These are phyloP conservation scores for Pulveroboletus sp. DNA, from an alignment of 768 basidiomycete species.

Conservation along the genomic window DNA sequence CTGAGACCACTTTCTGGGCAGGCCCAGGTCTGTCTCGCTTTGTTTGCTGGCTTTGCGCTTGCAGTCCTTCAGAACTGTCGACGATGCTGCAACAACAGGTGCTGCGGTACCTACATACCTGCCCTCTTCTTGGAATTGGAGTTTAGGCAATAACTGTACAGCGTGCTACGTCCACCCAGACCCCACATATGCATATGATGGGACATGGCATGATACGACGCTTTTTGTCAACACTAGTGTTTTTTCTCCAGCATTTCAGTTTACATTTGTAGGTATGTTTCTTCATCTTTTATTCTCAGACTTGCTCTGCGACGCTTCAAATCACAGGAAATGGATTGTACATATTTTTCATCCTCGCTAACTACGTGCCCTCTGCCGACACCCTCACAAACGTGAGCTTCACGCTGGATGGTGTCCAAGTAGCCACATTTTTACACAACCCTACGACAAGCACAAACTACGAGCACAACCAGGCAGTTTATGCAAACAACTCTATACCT, in stretches of 20 bases:
- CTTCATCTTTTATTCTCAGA: background rate
- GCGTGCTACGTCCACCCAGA: background rate
- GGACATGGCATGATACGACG: conserved; percentile 19
- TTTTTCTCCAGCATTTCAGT: background rate
- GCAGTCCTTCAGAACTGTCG: conserved; percentile 13
- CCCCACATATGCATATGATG: conserved; percentile 3
- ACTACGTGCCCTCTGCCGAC: background rate
- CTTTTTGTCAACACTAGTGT: background rate
- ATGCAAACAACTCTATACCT: conserved; percentile 2
- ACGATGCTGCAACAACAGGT: conserved; percentile 13
- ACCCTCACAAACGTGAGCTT: conserved; percentile 9
- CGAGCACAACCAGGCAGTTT: conserved; percentile 14
- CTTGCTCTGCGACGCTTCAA: background rate
- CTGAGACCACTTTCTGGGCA: background rate
- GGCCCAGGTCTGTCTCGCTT: background rate
- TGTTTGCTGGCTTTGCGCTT: background rate
- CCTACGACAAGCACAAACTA: background rate
- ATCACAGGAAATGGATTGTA: conserved; percentile 14
- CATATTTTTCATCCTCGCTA: conserved; percentile 14
- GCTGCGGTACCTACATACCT: conserved; percentile 5
- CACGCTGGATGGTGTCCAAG: background rate
- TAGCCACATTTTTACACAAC: background rate
- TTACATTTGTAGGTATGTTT: conserved; percentile 12
- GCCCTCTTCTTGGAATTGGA: conserved; percentile 6
- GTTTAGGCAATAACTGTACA: conserved; percentile 5